Percentiles rank a stretch among this genome's conserved stretches.
Evolutionary conservation across 495 filamentous ascomycete species (phyloP).

Genomic region (Pseudomonodictys pantanalensis): DNA sequence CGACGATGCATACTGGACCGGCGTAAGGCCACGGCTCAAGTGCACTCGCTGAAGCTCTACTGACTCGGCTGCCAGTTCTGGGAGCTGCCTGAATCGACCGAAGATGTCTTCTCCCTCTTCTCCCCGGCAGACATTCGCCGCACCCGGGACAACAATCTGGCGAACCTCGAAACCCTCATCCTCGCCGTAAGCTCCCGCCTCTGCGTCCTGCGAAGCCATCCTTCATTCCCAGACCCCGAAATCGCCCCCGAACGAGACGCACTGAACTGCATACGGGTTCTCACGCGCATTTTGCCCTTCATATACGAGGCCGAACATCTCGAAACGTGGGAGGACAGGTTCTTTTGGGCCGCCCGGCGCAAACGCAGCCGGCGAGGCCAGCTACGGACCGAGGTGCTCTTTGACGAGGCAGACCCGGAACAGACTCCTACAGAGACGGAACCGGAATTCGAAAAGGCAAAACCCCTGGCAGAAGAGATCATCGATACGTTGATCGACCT

Average conservation of each 20-base stretch:
- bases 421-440: conserved; percentile 44
- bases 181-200: conserved; percentile 77
- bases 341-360: conserved; percentile 83
- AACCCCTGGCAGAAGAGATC: conserved; percentile 88
- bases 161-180: conserved; percentile 90
- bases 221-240: conserved; percentile 85
- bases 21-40: conserved; percentile 54
- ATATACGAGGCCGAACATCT: conserved; percentile 88
- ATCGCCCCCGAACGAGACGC: conserved; percentile 85
- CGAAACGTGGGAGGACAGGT: conserved; percentile 81
- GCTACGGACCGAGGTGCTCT: conserved; percentile 70
- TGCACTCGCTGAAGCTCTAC: conserved; percentile 7
- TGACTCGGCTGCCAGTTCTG: conserved; percentile 67
- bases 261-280: conserved; percentile 87
- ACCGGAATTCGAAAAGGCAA: conserved; percentile 74
- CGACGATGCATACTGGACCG: conserved; percentile 90
- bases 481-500: conserved; percentile 88
- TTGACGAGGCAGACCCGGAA: conserved; percentile 67
- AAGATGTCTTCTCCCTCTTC: conserved; percentile 97
- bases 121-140: conserved; percentile 89
- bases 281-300: conserved; percentile 89
- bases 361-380: conserved; percentile 56
- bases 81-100: conserved; percentile 92
- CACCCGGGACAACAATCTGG: conserved; percentile 77
- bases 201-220: conserved; percentile 76